Evolutionary conservation across 2,329 filamentous ascomycete species (phyloP).

Genomic region (Alternaria panax): DNA sequence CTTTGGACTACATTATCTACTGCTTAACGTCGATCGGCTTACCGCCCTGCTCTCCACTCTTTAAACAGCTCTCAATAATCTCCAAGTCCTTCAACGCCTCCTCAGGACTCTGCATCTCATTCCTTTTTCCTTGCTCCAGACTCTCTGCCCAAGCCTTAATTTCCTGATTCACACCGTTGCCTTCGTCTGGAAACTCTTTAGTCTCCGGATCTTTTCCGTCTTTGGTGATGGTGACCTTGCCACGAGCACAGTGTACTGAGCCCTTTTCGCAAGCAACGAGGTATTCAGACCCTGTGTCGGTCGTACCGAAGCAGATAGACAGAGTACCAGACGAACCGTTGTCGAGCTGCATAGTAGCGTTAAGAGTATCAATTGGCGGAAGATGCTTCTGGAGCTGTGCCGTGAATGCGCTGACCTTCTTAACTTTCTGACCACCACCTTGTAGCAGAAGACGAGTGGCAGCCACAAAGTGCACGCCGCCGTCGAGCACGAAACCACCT

Average conservation of each 20-base stretch:
- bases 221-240: conserved; percentile 44
- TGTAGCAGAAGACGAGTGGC: conserved; percentile 66
- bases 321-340: conserved; percentile 66
- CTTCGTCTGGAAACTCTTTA: conserved; percentile 58
- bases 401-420: conserved; percentile 63
- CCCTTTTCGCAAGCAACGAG: conserved; percentile 66
- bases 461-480: conserved; percentile 75
- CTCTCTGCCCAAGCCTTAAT: conserved; percentile 67
- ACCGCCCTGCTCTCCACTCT: conserved; percentile 51
- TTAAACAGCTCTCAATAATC: conserved; percentile 56
- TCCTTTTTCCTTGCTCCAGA: conserved; percentile 56
- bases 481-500: conserved; percentile 79
- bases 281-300: conserved; percentile 63
- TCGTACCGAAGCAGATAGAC: conserved; percentile 65
- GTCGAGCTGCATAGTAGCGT: conserved; percentile 63
- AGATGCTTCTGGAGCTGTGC: conserved; percentile 64
- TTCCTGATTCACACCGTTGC: conserved; percentile 65
- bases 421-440: conserved; percentile 53
- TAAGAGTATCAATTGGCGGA: conserved; percentile 71
- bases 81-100: conserved; percentile 69
- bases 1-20: background rate
- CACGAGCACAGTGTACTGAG: conserved; percentile 59
- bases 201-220: conserved; percentile 37
- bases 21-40: conserved; percentile 35
- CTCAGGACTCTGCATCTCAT: conserved; percentile 63